These are phyloP conservation scores for Balakata baccata DNA, from an alignment of 345 rosid species.

Conservation along the genomic window DNA sequence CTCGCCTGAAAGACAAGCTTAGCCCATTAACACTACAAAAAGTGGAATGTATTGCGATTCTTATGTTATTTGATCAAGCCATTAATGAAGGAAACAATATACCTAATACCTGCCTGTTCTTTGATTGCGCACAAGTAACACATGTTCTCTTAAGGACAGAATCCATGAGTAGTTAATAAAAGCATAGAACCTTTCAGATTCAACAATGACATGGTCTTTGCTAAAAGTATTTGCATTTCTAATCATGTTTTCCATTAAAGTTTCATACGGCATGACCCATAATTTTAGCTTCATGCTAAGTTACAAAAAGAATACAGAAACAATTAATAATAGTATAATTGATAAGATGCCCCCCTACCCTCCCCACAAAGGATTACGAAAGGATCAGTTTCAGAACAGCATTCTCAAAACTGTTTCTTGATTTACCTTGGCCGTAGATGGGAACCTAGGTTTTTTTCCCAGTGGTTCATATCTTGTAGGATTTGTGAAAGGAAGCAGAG, in stretches of 20 bases:
- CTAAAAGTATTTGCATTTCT: not conserved
- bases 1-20: slow-evolving; percentile 32
- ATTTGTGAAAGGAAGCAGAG: slow-evolving; percentile 14
- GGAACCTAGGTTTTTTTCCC: slow-evolving; percentile 19
- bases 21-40: not conserved
- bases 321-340: no score
- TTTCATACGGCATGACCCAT: not conserved
- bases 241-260: not conserved
- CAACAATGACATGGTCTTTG: not conserved
- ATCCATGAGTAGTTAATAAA: not conserved
- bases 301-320: not conserved
- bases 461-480: slow-evolving; percentile 16
- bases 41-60: not conserved
- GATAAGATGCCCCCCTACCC: not conserved
- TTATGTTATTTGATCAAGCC: slow-evolving; percentile 5
- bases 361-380: not conserved
- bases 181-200: not conserved
- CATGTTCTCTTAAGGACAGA: not conserved
- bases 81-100: not conserved
- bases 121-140: not conserved
- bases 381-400: not conserved
- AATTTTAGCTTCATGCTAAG: not conserved
- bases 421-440: slow-evolving; percentile 26
- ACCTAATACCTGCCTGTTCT: not conserved
- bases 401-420: not conserved